These are phyloP conservation scores for Actinomucor elegans DNA, from an alignment of 371 early-diverging fungal species.

Conservation along the genomic window DNA sequence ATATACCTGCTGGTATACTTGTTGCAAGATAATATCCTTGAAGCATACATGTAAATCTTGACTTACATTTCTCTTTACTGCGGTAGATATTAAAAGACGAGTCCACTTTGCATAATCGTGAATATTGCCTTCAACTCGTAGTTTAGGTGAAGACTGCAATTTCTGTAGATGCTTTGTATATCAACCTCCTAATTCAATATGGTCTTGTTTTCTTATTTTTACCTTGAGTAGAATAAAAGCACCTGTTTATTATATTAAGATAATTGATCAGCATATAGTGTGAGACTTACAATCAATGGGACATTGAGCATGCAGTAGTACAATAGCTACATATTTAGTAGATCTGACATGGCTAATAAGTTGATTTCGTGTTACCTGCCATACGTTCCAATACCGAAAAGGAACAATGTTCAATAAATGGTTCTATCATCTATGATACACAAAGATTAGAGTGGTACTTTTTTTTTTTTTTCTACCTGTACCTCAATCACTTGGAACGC, in stretches of 20 bases:
- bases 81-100: conserved; percentile 8
- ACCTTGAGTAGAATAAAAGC: conserved; percentile 10
- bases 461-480: too few species aligned
- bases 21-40: neutral
- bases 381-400: conserved; percentile 13
- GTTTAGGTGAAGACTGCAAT: conserved; percentile 3
- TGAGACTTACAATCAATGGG: conserved; percentile 10
- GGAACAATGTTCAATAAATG: too few species aligned
- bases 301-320: conserved; percentile 6
- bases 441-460: too few species aligned
- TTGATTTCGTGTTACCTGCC: conserved; percentile 10
- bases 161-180: neutral
- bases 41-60: conserved; percentile 6
- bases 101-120: conserved; percentile 20
- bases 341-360: neutral
- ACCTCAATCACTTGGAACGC: conserved; percentile 8
- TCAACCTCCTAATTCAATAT: neutral
- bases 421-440: too few species aligned
- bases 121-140: neutral
- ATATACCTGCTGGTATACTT: conserved; percentile 8
- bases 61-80: neutral
- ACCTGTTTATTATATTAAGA: neutral
- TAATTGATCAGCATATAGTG: neutral
- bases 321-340: neutral
- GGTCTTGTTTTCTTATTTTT: neutral